phyloP scores from a whole-genome alignment of 176 grass and related monocot genomes.

The Neostapfia colusana region DNA sequence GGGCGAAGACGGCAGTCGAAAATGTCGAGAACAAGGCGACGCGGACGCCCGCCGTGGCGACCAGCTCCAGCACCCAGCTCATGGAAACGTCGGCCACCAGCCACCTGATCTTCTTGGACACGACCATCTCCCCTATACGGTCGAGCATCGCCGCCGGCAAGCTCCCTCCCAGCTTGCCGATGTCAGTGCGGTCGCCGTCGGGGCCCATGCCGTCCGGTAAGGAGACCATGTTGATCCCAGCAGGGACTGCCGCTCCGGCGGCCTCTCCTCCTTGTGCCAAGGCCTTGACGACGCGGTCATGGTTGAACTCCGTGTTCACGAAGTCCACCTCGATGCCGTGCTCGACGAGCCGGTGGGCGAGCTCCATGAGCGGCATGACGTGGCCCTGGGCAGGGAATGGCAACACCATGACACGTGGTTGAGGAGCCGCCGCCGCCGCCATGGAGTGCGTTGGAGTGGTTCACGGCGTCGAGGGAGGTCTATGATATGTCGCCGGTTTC shows the following conservation, averaged over 20 bases:
- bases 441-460: no score
- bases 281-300: conserved; percentile 38
- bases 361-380: conserved; percentile 71
- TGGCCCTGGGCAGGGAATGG: conserved; percentile 65
- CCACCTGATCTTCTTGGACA: conserved; percentile 43
- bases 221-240: conserved; percentile 51
- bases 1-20: conserved; percentile 36
- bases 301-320: conserved; percentile 69
- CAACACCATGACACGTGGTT: conserved; percentile 52
- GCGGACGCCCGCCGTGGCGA: conserved; percentile 28
- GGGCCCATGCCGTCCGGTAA: conserved; percentile 60
- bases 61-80: conserved; percentile 38
- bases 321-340: conserved; percentile 59
- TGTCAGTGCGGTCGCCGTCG: conserved; percentile 47
- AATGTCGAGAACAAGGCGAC: conserved; percentile 40
- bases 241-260: neutral
- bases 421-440: conserved; percentile 15
- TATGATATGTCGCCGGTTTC: no score
- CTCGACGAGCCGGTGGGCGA: conserved; percentile 45
- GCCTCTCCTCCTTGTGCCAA: conserved; percentile 25
- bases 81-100: conserved; percentile 46
- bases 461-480: no score
- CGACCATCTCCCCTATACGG: conserved; percentile 38
- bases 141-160: conserved; percentile 38
- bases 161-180: conserved; percentile 19